Conservation (phyloP, 2,329 filamentous ascomycete species). For the Neofusicoccum laricinum region DNA sequence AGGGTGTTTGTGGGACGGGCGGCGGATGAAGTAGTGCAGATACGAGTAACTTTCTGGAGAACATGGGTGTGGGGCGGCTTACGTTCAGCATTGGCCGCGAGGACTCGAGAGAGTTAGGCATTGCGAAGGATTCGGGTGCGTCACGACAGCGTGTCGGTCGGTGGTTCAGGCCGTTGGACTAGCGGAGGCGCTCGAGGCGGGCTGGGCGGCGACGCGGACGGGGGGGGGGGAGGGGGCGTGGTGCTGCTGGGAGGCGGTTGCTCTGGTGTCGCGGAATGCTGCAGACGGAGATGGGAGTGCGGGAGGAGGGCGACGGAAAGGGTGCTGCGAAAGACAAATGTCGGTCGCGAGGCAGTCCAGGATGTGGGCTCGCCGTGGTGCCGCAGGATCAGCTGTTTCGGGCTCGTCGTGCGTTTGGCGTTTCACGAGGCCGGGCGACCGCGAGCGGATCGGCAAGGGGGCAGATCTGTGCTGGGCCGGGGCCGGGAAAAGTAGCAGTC, state of each 20-base stretch:
- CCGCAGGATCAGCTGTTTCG: constrained; percentile 16
- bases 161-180: constrained; percentile 9
- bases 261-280: constrained; percentile 4
- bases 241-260: background rate
- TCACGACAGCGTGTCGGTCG: background rate
- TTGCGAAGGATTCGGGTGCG: constrained; percentile 18
- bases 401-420: constrained; percentile 12
- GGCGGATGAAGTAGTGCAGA: constrained; percentile 14
- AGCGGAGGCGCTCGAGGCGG: background rate
- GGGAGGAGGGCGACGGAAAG: background rate
- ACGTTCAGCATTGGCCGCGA: constrained; percentile 41
- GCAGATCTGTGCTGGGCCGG: background rate
- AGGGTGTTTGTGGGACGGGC: constrained; percentile 25
- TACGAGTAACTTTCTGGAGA: background rate
- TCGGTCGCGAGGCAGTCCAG: constrained; percentile 1
- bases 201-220: background rate
- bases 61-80: constrained; percentile 28
- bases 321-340: constrained; percentile 3
- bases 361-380: constrained; percentile 4
- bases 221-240: background rate
- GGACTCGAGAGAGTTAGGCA: constrained; percentile 40
- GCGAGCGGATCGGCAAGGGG: constrained; percentile 15
- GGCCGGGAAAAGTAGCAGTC: constrained; percentile 1
- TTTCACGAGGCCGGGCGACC: constrained; percentile 13
- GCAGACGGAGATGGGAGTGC: background rate